phyloP scores from a whole-genome alignment of 805 yeast genomes.

The Lachancea sp. region DNA sequence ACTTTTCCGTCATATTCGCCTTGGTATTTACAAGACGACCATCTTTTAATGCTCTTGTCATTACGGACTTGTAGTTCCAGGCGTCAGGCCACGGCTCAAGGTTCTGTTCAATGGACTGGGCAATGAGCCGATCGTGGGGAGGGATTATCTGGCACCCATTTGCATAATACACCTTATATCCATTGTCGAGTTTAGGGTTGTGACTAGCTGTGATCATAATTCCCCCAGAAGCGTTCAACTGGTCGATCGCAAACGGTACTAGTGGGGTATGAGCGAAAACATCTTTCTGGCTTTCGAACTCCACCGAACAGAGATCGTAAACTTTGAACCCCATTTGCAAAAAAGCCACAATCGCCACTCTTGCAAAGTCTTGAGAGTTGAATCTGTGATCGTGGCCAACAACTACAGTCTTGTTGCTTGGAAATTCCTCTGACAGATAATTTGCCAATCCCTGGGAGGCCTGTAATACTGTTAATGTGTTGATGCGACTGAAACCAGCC shows the following conservation, averaged over 20 bases:
- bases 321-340: constrained; percentile 63
- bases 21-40: constrained; percentile 37
- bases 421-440: constrained; percentile 36
- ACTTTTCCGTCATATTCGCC: constrained; percentile 38
- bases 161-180: constrained; percentile 87
- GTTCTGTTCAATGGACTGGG: constrained; percentile 53
- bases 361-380: constrained; percentile 74
- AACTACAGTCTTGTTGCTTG: constrained; percentile 39
- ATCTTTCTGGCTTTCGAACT: constrained; percentile 18
- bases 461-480: constrained; percentile 80
- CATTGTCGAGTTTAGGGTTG: constrained; percentile 80
- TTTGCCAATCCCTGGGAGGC: constrained; percentile 78
- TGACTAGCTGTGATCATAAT: constrained; percentile 92
- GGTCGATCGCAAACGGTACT: constrained; percentile 81
- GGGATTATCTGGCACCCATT: constrained; percentile 96
- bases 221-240: constrained; percentile 62
- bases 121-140: constrained; percentile 77
- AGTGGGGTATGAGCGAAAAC: constrained; percentile 72
- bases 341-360: constrained; percentile 70
- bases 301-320: constrained; percentile 44
- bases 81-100: constrained; percentile 53
- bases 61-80: constrained; percentile 40
- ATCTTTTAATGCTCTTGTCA: constrained; percentile 25
- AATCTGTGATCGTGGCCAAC: constrained; percentile 90
- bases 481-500: constrained; percentile 86